Base-by-base conservation (phyloP, 371 early-diverging fungal species). In the Mortierella sp. region DNA sequence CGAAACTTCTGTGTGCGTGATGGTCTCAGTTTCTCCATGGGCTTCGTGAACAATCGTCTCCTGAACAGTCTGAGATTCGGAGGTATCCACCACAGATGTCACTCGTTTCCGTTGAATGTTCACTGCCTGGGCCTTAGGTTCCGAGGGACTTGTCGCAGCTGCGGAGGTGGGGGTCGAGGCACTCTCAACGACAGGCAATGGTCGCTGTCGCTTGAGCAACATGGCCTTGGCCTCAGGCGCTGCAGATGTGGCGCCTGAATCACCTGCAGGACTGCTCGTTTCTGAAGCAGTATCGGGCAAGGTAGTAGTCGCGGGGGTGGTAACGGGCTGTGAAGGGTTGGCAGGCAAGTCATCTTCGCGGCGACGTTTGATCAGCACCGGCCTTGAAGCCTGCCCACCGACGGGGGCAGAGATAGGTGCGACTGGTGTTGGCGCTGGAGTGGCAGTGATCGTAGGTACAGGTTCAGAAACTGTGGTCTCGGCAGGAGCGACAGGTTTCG, bases 121-220 rank as follows among this genome's bases (percentile, higher is more conserved):
- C 35, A 77, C 74, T 1, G 76, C 58, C 7, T 41, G 38, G 21
- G 80, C 10, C 48, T 70, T 72, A 1, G 79, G 38, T 41, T 63
- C 83, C 14, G 55, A 43, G 24, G 76, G 27, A 21, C 51, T 27
- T n/a, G 82, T 21, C 24, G 63, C 32, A 24, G 70, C 60, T 60
- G 49, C 55, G 0, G 65, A 27, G 7, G 60, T 44, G 51, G 72
- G 27, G 14, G 48, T 68, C 1, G 58, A 21, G 24, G 70, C 29
- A 24, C 68, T 58, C 24, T 77, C 86, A 3, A 82, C 79, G 24
- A 79, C 78, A 43, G 86, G 86, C 1, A 82, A 75, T 46, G 41
- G 80, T 32, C 86, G 74, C 44, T 82, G 86, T 27, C 86, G 86
- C 63, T 86, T 86, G 35, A 86, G 76, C 54, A 77, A 21, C 70